Base-by-base conservation (phyloP, 2,329 filamentous ascomycete genomes). In the Sporothrix phasma region DNA sequence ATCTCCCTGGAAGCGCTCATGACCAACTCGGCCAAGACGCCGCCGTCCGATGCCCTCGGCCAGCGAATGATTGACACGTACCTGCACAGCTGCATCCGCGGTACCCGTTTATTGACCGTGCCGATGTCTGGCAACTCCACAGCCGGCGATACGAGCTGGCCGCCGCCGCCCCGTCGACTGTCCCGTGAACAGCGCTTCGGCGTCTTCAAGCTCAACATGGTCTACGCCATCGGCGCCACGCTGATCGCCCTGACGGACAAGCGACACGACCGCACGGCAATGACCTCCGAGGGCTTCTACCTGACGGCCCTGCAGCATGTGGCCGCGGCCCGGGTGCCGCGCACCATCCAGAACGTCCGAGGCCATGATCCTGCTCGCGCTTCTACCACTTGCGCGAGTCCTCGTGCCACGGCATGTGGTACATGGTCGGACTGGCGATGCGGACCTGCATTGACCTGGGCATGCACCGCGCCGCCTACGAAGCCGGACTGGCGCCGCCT, bases 371-470 rank as follows among this genome's bases (percentile, higher is more conserved):
- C 72, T 82, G 15, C 70, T 81, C 3, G 78, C 81, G n/a, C 3
- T 71, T 82, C 3, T 82, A 81, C 66, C 80, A 82, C 68, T 72
- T 82, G 2, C 76, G 80, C 7, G 80, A 77, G 1, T 75, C 78
- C 11, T 80, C 79, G 0, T 79, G 78, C 37, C 78, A 79, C 64
- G 80, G 79, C 8, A 74, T 81, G 56, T 82, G 79, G 80, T 81
- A 81, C 68, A 79, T 82, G 75, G 79, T 81, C 47, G 80, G 80
- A 11, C 73, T 82, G 19, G 79, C 80, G 1, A 81, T 82, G 78
- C 76, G 79, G 45, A 81, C 78, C 6, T 78, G 78, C 62, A 80
- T 82, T 58, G 80, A 81, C 64, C 73, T 82, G 3, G 80, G 80
- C 5, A 72, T 82, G 31, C 80, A 82, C 65, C 63, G 60, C 11